Percentiles rank a stretch among this genome's conserved stretches.
phyloP scores from a whole-genome alignment of 2,329 filamentous ascomycete genomes.

The Didymella sp. region DNA sequence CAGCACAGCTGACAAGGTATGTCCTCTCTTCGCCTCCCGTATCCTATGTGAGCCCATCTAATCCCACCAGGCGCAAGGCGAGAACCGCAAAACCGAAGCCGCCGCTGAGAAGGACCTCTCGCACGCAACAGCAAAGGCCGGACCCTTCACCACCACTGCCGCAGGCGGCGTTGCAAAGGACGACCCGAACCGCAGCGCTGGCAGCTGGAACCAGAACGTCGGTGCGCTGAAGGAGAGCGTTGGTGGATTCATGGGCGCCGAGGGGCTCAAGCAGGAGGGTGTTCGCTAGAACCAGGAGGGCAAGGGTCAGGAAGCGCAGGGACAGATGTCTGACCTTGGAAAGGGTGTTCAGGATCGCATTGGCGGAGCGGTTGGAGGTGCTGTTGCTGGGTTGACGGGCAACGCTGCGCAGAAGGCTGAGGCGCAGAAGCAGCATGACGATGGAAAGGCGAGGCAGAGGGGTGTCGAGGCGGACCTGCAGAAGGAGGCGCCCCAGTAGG shows the following conservation, averaged over 20 bases:
- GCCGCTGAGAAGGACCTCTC: slow-evolving; percentile 74
- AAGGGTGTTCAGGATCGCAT: slow-evolving; percentile 65
- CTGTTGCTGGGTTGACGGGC: slow-evolving; percentile 75
- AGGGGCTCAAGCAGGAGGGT: slow-evolving; percentile 76
- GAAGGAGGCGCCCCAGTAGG: slow-evolving; percentile 63
- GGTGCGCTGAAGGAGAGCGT: slow-evolving; percentile 83
- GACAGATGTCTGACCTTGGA: slow-evolving; percentile 78
- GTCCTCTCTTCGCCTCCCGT: slow-evolving; percentile 11
- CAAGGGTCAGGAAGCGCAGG: slow-evolving; percentile 80
- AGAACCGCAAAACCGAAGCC: slow-evolving; percentile 70
- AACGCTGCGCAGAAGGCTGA: slow-evolving; percentile 69
- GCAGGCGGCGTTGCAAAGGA: slow-evolving; percentile 75
- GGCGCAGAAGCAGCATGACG: slow-evolving; percentile 74
- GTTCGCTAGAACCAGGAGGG: slow-evolving; percentile 80
- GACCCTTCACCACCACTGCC: slow-evolving; percentile 71
- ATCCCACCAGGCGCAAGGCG: slow-evolving; percentile 61
- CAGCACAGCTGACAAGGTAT: slow-evolving; percentile 69
- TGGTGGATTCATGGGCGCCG: slow-evolving; percentile 76
- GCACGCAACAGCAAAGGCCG: slow-evolving; percentile 76
- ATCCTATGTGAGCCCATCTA: slow-evolving; percentile 22
- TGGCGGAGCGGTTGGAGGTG: slow-evolving; percentile 73
- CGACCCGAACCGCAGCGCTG: slow-evolving; percentile 72
- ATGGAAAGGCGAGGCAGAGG: slow-evolving; percentile 83
- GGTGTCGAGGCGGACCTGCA: slow-evolving; percentile 82
- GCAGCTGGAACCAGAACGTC: slow-evolving; percentile 87